A percentile compares a stretch with the other conserved stretches of the same genome.
These are phyloP conservation scores for Zygosaccharomyces bailii DNA, from an alignment of 805 yeast genomes.

Conservation along the genomic window DNA sequence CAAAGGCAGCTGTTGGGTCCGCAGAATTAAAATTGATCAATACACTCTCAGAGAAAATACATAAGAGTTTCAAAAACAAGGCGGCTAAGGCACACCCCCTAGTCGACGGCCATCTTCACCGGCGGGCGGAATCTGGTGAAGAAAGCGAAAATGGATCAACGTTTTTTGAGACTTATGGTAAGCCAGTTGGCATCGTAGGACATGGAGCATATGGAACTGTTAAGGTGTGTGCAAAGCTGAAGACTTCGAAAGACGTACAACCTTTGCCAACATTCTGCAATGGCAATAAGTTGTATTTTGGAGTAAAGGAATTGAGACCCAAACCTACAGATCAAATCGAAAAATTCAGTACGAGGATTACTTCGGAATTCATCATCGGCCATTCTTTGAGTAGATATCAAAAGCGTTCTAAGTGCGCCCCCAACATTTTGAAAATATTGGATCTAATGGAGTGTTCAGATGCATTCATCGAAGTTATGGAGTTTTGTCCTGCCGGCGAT, in stretches of 20 bases:
- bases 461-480: constrained; percentile 86
- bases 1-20: constrained; percentile 46
- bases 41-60: constrained; percentile 46
- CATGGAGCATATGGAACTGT: constrained; percentile 97
- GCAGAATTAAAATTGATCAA: constrained; percentile 48
- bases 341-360: constrained; percentile 82
- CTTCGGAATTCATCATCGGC: constrained; percentile 85
- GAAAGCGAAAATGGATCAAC: constrained; percentile 18
- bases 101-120: constrained; percentile 13
- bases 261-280: constrained; percentile 63
- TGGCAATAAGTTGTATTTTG: constrained; percentile 66
- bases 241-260: constrained; percentile 10
- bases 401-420: constrained; percentile 39
- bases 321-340: constrained; percentile 85
- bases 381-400: constrained; percentile 56
- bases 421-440: constrained; percentile 71
- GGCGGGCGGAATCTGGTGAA: constrained; percentile 8
- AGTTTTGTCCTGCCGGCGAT: constrained; percentile 85
- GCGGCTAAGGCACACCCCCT: constrained; percentile 10
- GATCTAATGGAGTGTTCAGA: constrained; percentile 75
- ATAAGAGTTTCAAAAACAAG: constrained; percentile 39
- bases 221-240: constrained; percentile 63
- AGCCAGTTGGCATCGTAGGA: constrained; percentile 57
- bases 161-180: constrained; percentile 48
- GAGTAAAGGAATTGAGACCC: constrained; percentile 77